These are phyloP conservation scores for Penicillium chermesinum DNA, from an alignment of 495 filamentous ascomycete species.

Conservation along the genomic window DNA sequence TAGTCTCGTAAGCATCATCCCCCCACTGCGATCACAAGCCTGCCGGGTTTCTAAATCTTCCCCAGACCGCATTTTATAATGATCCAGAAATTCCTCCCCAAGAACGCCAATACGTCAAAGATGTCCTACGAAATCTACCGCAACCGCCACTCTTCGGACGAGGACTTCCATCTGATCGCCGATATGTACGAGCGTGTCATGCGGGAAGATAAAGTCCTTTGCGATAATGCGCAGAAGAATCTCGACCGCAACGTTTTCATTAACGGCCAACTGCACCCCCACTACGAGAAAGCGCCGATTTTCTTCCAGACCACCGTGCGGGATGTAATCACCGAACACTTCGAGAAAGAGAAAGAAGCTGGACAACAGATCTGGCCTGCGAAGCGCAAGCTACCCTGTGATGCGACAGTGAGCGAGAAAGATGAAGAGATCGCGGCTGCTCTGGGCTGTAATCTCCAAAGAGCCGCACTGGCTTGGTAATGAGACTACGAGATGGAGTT, in stretches of 20 bases:
- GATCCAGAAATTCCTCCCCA: slow-evolving; percentile 45
- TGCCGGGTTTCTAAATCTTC: too few species aligned
- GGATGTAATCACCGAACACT: slow-evolving; percentile 37
- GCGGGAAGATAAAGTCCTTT: slow-evolving; percentile 45
- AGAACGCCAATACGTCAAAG: slow-evolving; percentile 24
- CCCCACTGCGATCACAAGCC: too few species aligned
- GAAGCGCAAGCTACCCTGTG: slow-evolving; percentile 18
- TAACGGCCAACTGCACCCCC: slow-evolving; percentile 47
- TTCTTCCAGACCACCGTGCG: slow-evolving; percentile 43
- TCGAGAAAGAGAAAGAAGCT: slow-evolving; percentile 32
- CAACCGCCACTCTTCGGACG: slow-evolving; percentile 37
- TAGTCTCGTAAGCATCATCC: slow-evolving; percentile 38
- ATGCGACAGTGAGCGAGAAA: slow-evolving; percentile 20
- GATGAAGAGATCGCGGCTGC: slow-evolving; percentile 25
- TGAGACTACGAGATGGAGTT: neutral
- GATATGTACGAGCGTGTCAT: slow-evolving; percentile 41
- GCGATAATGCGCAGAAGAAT: slow-evolving; percentile 43
- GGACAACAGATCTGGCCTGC: slow-evolving; percentile 43
- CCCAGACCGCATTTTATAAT: slow-evolving; percentile 44
- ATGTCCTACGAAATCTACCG: slow-evolving; percentile 48
- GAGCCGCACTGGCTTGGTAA: slow-evolving; percentile 27
- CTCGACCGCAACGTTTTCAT: slow-evolving; percentile 42
- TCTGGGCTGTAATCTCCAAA: slow-evolving; percentile 23
- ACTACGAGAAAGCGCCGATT: slow-evolving; percentile 44
- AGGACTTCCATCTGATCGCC: slow-evolving; percentile 37